Percentiles rank a stretch among this genome's conserved stretches.
Conservation (phyloP, 768 basidiomycete genomes). For the Amanita polypyramis region DNA sequence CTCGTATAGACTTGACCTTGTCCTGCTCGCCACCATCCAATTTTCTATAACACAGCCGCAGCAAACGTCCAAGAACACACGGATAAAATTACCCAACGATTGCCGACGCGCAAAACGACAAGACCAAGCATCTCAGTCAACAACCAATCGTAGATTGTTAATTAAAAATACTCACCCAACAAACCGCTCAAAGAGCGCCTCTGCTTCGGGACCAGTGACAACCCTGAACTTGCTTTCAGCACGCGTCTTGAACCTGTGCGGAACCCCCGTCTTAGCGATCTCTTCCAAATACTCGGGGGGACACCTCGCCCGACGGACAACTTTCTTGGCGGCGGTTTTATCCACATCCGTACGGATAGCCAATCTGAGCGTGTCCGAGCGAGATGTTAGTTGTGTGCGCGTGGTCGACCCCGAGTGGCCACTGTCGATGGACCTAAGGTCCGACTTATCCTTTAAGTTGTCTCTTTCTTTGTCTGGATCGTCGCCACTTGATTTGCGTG, state of each 20-base stretch:
- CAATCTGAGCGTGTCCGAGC: constrained; percentile 5
- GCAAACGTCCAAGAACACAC: neutral
- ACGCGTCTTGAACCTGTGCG: constrained; percentile 19
- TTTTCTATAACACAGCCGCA: constrained; percentile 10
- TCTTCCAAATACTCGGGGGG: constrained; percentile 35
- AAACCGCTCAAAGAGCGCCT: constrained; percentile 29
- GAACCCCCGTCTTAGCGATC: constrained; percentile 22
- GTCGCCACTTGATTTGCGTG: neutral
- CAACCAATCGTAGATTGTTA: too few species aligned
- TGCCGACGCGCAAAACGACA: neutral
- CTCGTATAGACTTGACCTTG: constrained; percentile 12
- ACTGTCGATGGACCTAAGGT: constrained; percentile 5
- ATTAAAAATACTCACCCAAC: constrained; percentile 22
- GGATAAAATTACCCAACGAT: neutral
- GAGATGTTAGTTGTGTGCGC: neutral
- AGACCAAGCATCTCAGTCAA: neutral
- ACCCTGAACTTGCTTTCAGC: constrained; percentile 29
- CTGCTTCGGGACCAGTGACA: constrained; percentile 30
- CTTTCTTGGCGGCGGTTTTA: neutral
- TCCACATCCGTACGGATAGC: neutral
- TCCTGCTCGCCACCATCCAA: constrained; percentile 13
- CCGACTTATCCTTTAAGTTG: constrained; percentile 1
- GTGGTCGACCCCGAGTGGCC: neutral
- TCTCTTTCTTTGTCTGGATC: neutral
- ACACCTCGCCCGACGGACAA: constrained; percentile 28